These are phyloP conservation scores for Corymbia maculata DNA, from an alignment of 345 rosid species.

Conservation along the genomic window DNA sequence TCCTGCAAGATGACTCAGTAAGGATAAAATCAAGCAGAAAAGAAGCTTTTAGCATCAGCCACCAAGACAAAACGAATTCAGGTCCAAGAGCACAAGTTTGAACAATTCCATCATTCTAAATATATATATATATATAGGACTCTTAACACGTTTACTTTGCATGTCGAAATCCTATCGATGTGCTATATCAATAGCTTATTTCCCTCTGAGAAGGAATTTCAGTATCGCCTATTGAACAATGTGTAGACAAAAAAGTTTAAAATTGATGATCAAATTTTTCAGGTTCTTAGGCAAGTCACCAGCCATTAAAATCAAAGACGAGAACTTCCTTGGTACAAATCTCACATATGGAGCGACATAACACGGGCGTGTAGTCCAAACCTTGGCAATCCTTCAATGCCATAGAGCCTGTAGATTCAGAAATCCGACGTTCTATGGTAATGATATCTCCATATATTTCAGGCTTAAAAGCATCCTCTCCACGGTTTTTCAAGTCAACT, in stretches of 20 bases:
- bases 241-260: background rate
- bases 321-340: background rate
- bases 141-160: background rate
- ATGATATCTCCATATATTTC: slow-evolving; percentile 61
- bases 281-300: background rate
- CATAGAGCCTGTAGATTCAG: slow-evolving; percentile 47
- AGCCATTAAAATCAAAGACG: background rate
- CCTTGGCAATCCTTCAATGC: slow-evolving; percentile 67
- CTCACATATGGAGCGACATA: background rate
- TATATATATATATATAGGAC: background rate
- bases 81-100: background rate
- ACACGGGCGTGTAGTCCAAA: background rate
- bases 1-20: slow-evolving; percentile 31
- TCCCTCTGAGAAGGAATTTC: background rate
- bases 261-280: background rate
- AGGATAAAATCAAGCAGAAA: background rate
- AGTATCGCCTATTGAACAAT: background rate
- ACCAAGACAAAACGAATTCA: background rate
- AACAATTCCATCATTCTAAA: background rate
- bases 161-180: background rate
- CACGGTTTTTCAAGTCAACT: slow-evolving; percentile 67
- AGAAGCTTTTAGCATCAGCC: background rate
- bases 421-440: slow-evolving; percentile 67
- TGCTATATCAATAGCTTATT: background rate
- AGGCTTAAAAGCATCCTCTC: slow-evolving; percentile 76